Percentiles rank a stretch among this genome's conserved stretches.
Evolutionary conservation across 768 basidiomycete genomes (phyloP).

Genomic region (Podaxis sp.): DNA sequence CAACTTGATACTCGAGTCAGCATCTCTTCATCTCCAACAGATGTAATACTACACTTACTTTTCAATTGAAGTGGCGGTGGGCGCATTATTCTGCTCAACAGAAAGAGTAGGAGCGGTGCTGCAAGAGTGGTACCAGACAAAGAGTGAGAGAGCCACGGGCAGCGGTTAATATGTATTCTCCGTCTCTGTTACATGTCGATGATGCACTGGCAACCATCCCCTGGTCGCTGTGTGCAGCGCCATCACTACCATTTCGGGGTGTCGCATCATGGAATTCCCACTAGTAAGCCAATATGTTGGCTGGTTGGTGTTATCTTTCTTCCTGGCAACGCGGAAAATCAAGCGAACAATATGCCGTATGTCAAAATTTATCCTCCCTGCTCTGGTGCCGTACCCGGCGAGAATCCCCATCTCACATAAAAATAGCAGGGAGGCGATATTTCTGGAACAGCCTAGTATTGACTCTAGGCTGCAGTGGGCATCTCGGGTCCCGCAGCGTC

Average conservation of each 20-base stretch:
- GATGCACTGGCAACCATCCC: not conserved
- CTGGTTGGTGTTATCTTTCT: too few species aligned
- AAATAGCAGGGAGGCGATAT: too few species aligned
- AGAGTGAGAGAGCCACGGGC: constrained; percentile 18
- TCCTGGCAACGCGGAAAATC: not conserved
- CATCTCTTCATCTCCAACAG: not conserved
- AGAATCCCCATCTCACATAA: not conserved
- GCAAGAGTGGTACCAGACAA: constrained; percentile 37
- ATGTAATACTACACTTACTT: constrained; percentile 21
- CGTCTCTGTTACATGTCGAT: not conserved
- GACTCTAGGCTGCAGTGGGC: too few species aligned
- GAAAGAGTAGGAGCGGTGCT: constrained; percentile 15
- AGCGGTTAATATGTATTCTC: not conserved
- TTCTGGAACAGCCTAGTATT: too few species aligned
- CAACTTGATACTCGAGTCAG: constrained; percentile 19
- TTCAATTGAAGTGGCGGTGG: constrained; percentile 40
- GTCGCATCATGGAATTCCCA: not conserved
- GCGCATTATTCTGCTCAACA: constrained; percentile 31
- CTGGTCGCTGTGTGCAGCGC: not conserved
- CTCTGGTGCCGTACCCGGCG: too few species aligned
- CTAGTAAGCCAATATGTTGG: not conserved
- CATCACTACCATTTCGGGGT: not conserved
- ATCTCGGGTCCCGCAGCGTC: too few species aligned
- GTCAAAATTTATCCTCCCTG: too few species aligned
- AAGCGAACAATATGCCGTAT: too few species aligned